These are phyloP conservation scores for Acanthamoeba quina DNA, from an alignment of 208 protist genomes.

Conservation along the genomic window DNA sequence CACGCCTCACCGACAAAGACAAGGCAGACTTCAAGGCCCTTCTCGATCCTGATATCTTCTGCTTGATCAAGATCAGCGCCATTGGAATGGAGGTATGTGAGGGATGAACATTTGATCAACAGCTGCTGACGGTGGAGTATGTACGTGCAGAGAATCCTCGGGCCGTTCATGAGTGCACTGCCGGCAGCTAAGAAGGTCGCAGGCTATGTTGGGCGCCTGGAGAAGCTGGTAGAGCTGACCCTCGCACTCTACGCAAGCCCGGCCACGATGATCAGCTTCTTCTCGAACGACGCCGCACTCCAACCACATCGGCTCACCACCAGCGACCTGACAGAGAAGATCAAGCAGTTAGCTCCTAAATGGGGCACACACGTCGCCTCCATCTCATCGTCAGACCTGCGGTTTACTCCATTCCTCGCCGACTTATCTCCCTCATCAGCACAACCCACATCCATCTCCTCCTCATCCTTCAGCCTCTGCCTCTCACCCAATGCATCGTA, in stretches of 20 bases:
- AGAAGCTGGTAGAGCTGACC: no score
- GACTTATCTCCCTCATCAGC: no score
- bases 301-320: slow-evolving; percentile 26
- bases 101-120: neutral
- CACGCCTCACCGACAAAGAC: no score
- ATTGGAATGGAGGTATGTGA: slow-evolving; percentile 32
- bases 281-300: neutral
- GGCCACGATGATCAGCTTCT: no score
- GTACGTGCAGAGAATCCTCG: no score
- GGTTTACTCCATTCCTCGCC: neutral
- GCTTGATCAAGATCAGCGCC: slow-evolving; percentile 15
- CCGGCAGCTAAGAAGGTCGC: no score
- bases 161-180: no score
- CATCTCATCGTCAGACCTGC: slow-evolving; percentile 18
- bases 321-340: slow-evolving; percentile 8
- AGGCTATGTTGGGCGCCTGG: no score
- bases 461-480: no score
- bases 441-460: no score
- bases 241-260: no score
- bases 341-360: slow-evolving; percentile 61
- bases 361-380: slow-evolving; percentile 26
- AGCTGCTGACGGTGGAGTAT: neutral
- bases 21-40: neutral
- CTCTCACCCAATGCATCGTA: no score
- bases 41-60: slow-evolving; percentile 12